These are phyloP conservation scores for Physcia stellaris DNA, from an alignment of 495 filamentous ascomycete genomes.

Conservation along the genomic window DNA sequence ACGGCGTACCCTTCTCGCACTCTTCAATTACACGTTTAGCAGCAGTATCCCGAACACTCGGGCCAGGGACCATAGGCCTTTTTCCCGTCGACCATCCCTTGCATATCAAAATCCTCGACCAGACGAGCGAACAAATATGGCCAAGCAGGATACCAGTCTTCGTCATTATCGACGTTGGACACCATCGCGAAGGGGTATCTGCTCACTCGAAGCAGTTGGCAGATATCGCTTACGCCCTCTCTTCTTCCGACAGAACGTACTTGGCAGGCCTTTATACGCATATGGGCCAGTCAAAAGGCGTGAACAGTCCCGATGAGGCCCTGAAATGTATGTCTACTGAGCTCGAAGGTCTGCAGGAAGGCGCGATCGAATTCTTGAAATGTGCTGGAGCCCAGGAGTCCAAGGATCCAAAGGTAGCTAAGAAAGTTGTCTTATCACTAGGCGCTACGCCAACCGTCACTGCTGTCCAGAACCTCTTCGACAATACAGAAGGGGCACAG, in stretches of 20 bases:
- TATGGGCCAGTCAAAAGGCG: slow-evolving; percentile 58
- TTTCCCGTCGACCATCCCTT: slow-evolving; percentile 60
- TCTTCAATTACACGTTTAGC: slow-evolving; percentile 47
- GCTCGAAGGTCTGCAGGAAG: slow-evolving; percentile 42
- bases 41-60: slow-evolving; percentile 32
- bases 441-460: slow-evolving; percentile 74
- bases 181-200: slow-evolving; percentile 60
- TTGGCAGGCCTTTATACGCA: slow-evolving; percentile 65
- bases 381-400: slow-evolving; percentile 23
- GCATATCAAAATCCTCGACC: slow-evolving; percentile 25
- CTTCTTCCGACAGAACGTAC: slow-evolving; percentile 20
- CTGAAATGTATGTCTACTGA: slow-evolving; percentile 45
- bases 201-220: slow-evolving; percentile 33
- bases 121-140: slow-evolving; percentile 25
- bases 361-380: no score
- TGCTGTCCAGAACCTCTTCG: slow-evolving; percentile 33
- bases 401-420: no score
- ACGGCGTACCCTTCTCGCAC: slow-evolving; percentile 58
- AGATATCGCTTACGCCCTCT: slow-evolving; percentile 29
- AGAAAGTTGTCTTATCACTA: slow-evolving; percentile 49
- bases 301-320: slow-evolving; percentile 35
- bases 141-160: slow-evolving; percentile 43
- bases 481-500: not conserved
- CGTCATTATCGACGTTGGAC: slow-evolving; percentile 69
- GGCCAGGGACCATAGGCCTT: slow-evolving; percentile 40